Conservation (phyloP, 2,329 filamentous ascomycete genomes). For the Cylindrodendrum hubeiense region DNA sequence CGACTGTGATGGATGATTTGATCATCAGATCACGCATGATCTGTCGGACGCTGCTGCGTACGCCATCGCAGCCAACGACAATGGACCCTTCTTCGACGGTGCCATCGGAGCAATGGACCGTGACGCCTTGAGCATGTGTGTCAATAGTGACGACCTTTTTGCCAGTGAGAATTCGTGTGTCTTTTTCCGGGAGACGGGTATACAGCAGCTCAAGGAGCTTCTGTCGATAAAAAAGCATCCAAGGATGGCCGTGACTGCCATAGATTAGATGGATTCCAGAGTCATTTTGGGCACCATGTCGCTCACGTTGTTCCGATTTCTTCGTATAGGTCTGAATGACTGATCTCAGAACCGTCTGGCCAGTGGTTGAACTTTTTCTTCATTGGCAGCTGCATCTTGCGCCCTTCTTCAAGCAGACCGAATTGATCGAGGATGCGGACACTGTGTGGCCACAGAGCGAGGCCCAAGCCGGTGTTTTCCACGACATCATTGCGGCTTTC, state of each 20-base stretch:
- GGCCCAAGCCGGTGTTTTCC: constrained; percentile 44
- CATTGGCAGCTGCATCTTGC: constrained; percentile 7
- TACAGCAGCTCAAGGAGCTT: constrained; percentile 31
- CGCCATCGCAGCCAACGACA: constrained; percentile 34
- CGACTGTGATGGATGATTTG: background rate
- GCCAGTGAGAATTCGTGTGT: constrained; percentile 5
- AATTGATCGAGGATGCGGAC: constrained; percentile 49
- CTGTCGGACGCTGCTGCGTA: constrained; percentile 27
- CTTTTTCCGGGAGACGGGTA: constrained; percentile 20
- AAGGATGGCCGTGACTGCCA: constrained; percentile 25
- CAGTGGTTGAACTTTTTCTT: constrained; percentile 14
- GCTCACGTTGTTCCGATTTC: constrained; percentile 3
- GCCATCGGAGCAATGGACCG: constrained; percentile 31
- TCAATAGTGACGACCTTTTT: constrained; percentile 28
- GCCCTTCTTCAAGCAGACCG: constrained; percentile 35
- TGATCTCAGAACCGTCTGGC: constrained; percentile 13
- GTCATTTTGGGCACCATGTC: background rate
- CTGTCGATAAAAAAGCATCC: constrained; percentile 33
- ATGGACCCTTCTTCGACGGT: constrained; percentile 26
- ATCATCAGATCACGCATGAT: constrained; percentile 15
- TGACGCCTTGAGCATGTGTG: background rate
- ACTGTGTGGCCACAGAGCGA: constrained; percentile 43
- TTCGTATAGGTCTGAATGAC: background rate
- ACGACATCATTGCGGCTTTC: constrained; percentile 44
- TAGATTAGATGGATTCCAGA: background rate